phyloP scores from a whole-genome alignment of 1,139 yeast species.

The Starmera stellimalicola region DNA sequence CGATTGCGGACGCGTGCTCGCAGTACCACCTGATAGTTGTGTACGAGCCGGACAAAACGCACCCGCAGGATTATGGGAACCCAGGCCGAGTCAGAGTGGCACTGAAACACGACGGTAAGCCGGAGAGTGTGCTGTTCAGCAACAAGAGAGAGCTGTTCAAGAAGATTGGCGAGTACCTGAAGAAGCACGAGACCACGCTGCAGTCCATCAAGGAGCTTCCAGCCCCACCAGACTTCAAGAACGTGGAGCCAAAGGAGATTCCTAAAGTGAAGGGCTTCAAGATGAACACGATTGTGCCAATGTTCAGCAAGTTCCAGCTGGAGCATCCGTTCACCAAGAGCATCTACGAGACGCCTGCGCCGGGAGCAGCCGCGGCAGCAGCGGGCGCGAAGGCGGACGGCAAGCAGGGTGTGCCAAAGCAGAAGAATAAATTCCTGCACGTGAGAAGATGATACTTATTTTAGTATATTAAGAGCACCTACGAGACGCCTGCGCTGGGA shows the following conservation, averaged over 20 bases:
- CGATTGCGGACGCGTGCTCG: constrained; percentile 57
- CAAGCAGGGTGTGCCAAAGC: constrained; percentile 23
- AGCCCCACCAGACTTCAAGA: constrained; percentile 33
- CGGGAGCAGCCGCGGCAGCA: constrained; percentile 17
- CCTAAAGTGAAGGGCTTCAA: constrained; percentile 78
- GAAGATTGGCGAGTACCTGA: constrained; percentile 52
- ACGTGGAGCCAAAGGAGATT: constrained; percentile 49
- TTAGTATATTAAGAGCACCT: too few species aligned
- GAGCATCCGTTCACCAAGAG: constrained; percentile 79
- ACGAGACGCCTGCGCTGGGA: too few species aligned
- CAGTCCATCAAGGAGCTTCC: constrained; percentile 54
- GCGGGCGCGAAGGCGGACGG: not conserved
- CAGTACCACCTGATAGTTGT: constrained; percentile 29
- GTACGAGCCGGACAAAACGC: constrained; percentile 74
- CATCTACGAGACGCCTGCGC: constrained; percentile 40
- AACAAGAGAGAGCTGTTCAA: constrained; percentile 63
- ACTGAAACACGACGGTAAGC: constrained; percentile 40
- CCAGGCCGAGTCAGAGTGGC: constrained; percentile 87
- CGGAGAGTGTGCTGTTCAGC: constrained; percentile 20
- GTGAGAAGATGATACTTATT: constrained; percentile 23
- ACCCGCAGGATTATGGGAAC: constrained; percentile 96
- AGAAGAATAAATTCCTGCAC: constrained; percentile 34
- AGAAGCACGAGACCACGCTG: constrained; percentile 62
- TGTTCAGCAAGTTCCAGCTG: constrained; percentile 68
- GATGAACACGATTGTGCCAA: constrained; percentile 81